Base-by-base conservation (phyloP, 2,329 filamentous ascomycete genomes). In the Trichoderma koningiopsis region DNA sequence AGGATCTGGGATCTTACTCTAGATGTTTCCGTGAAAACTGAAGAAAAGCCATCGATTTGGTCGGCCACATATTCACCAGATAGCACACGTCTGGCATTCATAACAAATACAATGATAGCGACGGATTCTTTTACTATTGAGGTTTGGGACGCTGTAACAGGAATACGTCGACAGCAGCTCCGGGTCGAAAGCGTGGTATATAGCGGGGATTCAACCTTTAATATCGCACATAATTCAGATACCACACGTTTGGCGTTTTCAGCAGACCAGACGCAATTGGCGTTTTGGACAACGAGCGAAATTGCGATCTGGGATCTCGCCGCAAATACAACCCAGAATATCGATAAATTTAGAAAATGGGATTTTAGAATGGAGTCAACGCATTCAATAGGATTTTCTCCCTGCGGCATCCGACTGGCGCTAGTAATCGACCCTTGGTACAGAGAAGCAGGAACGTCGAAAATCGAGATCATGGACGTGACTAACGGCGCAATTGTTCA, bases 1-100 rank as follows among this genome's bases (percentile, higher is more conserved):
- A 43, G 3, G 19, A 43, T 43, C 16, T 43, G 40, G 40, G 16
- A n/a, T n/a, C 40, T 43, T 43, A 19, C 40, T 43, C 19, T n/a
- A 4, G 40, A 27, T 27, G 27, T 1, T 6, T 43, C 19, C 14
- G 19, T n/a, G 40, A 1, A n/a, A 2, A 2, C 19, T 43, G 40
- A 8, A n/a, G 2, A 43, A 16, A 1, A 1, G 16, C 4, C 16
- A 16, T 4, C 0, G 5, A 8, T 16, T 1, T 2, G 0, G 4
- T 40, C 37, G 19, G 5, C 19, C 37, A 19, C 5, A 19, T 40
- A 2, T 19, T 40, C 40, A 43, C 19, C 40, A 4, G 40, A 43
- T 43, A n/a, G 19, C 40, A 43, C 40, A 43, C 40, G 40, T 19
- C 40, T 43, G 8, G 40, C 40, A n/a, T 6, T 43, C 40, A 43